phyloP scores from a whole-genome alignment of 2,329 filamentous ascomycete genomes.

The Pochonia chlamydosporia region DNA sequence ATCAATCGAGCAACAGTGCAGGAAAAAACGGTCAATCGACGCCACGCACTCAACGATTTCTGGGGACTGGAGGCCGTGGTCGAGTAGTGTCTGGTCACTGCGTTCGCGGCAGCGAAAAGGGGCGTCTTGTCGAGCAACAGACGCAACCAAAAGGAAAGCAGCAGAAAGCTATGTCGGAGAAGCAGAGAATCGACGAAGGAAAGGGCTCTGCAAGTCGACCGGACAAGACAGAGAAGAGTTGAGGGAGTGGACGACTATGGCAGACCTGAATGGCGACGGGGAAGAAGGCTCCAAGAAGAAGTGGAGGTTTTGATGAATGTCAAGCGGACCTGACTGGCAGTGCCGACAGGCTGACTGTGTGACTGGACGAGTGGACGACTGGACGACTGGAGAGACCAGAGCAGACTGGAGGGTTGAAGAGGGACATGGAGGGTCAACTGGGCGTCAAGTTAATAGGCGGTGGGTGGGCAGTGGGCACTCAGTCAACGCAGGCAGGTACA shows the following conservation, averaged over 20 bases:
- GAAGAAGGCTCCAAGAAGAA: too few relatives aligned
- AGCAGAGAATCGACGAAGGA: background rate
- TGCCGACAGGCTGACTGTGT: too few relatives aligned
- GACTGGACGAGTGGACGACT: background rate
- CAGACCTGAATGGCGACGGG: background rate
- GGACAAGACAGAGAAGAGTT: background rate
- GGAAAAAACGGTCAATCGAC: background rate
- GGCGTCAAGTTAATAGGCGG: background rate
- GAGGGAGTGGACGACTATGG: slow-evolving; percentile 1
- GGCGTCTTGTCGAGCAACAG: background rate
- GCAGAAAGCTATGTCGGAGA: background rate
- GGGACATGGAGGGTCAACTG: too few relatives aligned
- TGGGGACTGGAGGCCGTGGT: background rate
- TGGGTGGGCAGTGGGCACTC: too few relatives aligned
- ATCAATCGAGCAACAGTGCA: background rate
- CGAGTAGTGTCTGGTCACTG: background rate
- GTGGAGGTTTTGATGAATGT: background rate
- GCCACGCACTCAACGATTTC: slow-evolving; percentile 3
- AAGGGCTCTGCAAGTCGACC: background rate
- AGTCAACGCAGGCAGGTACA: too few relatives aligned
- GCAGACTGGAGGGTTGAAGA: background rate
- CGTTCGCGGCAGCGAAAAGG: background rate
- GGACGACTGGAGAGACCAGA: background rate
- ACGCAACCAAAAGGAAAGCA: background rate
- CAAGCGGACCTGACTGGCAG: background rate